These are phyloP conservation scores for Lachnellula suecica DNA, from an alignment of 2,329 filamentous ascomycete genomes.

Conservation along the genomic window DNA sequence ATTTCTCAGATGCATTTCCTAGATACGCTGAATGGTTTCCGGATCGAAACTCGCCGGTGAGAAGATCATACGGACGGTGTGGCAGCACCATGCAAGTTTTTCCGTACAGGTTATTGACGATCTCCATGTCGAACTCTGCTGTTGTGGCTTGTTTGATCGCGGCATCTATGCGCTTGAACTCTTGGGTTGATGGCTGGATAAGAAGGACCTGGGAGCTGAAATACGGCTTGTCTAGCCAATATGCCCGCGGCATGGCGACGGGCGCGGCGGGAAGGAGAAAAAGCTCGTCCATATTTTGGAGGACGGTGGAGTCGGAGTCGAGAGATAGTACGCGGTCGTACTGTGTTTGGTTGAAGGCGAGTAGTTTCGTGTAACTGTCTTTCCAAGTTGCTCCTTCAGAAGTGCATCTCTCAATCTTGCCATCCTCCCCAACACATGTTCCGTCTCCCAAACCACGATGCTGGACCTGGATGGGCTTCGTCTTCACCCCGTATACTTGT, in stretches of 20 bases:
- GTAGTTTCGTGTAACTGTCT: constrained; percentile 63
- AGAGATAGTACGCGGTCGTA: constrained; percentile 38
- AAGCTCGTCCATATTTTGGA: constrained; percentile 55
- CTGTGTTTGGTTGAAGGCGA: constrained; percentile 64
- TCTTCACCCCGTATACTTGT: constrained; percentile 42
- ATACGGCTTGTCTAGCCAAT: constrained; percentile 50
- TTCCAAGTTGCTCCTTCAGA: constrained; percentile 54
- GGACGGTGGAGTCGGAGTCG: constrained; percentile 25
- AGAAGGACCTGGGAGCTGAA: constrained; percentile 58
- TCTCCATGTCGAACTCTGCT: constrained; percentile 59
- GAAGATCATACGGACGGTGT: constrained; percentile 51
- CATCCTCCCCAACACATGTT: constrained; percentile 15
- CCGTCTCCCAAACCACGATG: constrained; percentile 16
- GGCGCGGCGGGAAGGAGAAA: constrained; percentile 54
- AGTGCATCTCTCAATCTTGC: constrained; percentile 19
- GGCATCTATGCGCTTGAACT: constrained; percentile 40
- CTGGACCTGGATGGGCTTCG: constrained; percentile 42
- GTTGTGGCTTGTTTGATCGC: constrained; percentile 22
- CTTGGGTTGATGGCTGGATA: constrained; percentile 51
- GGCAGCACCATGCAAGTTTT: constrained; percentile 46
- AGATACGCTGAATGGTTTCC: constrained; percentile 48
- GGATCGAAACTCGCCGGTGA: constrained; percentile 52
- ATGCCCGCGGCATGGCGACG: constrained; percentile 60
- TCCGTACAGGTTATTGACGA: constrained; percentile 32
- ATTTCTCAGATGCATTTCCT: constrained; percentile 43